These are phyloP conservation scores for Alternaria incomplexa DNA, from an alignment of 2,329 filamentous ascomycete species.

Conservation along the genomic window DNA sequence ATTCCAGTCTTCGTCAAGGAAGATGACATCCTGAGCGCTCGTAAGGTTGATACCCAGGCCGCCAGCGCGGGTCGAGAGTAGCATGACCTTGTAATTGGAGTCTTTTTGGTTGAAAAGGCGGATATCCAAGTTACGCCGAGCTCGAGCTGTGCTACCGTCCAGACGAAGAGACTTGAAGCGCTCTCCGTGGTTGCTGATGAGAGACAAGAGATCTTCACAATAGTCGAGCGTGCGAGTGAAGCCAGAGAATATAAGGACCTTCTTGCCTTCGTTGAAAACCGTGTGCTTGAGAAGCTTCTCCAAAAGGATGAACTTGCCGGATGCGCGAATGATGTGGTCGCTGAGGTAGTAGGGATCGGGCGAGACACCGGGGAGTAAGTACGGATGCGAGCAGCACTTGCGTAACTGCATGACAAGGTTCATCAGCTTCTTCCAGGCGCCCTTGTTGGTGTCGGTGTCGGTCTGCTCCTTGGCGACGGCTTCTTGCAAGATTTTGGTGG, in stretches of 20 bases:
- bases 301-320: conserved; percentile 63
- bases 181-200: conserved; percentile 51
- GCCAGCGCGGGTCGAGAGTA: conserved; percentile 62
- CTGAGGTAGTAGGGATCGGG: conserved; percentile 56
- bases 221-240: conserved; percentile 60
- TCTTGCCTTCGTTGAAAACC: conserved; percentile 58
- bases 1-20: conserved; percentile 64
- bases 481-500: conserved; percentile 97
- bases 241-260: conserved; percentile 64
- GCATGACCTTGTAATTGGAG: conserved; percentile 59
- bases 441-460: conserved; percentile 37
- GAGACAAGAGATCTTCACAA: conserved; percentile 58
- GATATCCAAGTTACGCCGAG: conserved; percentile 59
- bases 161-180: conserved; percentile 57
- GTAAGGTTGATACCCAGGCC: conserved; percentile 63
- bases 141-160: conserved; percentile 58
- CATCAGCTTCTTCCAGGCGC: conserved; percentile 58
- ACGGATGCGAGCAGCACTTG: conserved; percentile 63
- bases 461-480: conserved; percentile 61
- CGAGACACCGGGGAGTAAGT: conserved; percentile 55
- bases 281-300: conserved; percentile 59
- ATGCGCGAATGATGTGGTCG: conserved; percentile 57
- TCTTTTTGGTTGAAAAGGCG: conserved; percentile 58
- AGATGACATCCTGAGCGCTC: conserved; percentile 61
- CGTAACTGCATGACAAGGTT: conserved; percentile 63